Percentiles rank a stretch among this genome's conserved stretches.
Conservation (phyloP, 352 stramenopile genomes). For the Pythium folliculosum region DNA sequence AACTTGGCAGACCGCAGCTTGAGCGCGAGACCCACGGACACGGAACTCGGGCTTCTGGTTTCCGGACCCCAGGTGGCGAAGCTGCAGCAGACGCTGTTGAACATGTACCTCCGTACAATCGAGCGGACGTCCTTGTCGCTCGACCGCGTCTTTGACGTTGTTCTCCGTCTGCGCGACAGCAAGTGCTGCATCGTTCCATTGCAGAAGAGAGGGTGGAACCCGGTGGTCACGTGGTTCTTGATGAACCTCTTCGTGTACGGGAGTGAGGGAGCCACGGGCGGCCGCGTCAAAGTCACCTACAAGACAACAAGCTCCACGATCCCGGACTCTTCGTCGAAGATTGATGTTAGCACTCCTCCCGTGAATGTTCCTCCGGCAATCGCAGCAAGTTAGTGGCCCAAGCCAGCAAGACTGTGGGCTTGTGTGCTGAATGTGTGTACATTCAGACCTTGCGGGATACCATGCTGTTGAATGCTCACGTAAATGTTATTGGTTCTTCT, state of each 20-base stretch:
- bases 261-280: constrained; percentile 75
- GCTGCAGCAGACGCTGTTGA: constrained; percentile 66
- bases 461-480: background rate
- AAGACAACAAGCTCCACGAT: constrained; percentile 39
- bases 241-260: constrained; percentile 82
- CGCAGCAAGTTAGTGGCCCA: constrained; percentile 8
- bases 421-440: no score
- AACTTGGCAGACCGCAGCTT: constrained; percentile 79
- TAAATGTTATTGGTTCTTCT: background rate
- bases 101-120: constrained; percentile 61
- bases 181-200: constrained; percentile 54
- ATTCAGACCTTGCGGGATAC: no score
- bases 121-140: constrained; percentile 23
- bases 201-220: constrained; percentile 60
- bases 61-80: constrained; percentile 38
- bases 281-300: constrained; percentile 68
- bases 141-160: constrained; percentile 7
- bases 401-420: background rate
- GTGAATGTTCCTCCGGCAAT: background rate
- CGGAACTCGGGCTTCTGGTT: constrained; percentile 69
- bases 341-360: background rate
- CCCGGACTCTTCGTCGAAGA: constrained; percentile 2
- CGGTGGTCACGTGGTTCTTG: constrained; percentile 74
- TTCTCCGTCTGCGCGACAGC: background rate
- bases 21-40: constrained; percentile 68